phyloP scores from a whole-genome alignment of 108 stramenopile species.

The Nannochloropsis gaditana region DNA sequence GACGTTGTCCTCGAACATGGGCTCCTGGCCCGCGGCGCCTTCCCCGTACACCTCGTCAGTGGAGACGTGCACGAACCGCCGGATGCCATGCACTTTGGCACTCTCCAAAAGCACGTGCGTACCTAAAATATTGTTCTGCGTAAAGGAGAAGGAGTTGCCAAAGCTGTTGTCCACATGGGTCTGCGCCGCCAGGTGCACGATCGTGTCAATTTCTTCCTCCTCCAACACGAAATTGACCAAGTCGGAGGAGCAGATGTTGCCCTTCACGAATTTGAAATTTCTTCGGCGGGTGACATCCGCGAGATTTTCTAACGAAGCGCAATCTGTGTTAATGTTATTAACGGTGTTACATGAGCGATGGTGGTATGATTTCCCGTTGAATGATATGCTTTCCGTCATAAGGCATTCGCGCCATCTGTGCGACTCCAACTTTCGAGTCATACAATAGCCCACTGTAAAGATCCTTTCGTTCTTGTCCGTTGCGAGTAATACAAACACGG shows the following conservation, averaged over 20 bases:
- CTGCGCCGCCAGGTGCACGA: conserved; percentile 98
- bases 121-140: conserved; percentile 93
- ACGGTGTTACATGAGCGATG: too few species aligned
- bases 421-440: too few species aligned
- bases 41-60: conserved; percentile 99
- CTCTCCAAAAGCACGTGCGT: conserved; percentile 96
- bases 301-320: conserved; percentile 89
- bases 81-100: conserved; percentile 74
- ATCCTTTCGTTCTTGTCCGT: too few species aligned
- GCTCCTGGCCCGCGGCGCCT: conserved; percentile 67
- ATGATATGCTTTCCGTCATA: too few species aligned
- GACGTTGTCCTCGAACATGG: conserved; percentile 93
- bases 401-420: too few species aligned
- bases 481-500: too few species aligned
- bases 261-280: conserved; percentile 96
- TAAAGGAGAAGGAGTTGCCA: conserved; percentile 97
- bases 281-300: conserved; percentile 60
- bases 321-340: conserved; percentile 51
- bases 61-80: conserved; percentile 88
- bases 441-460: too few species aligned
- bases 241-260: conserved; percentile 88
- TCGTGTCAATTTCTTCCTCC: conserved; percentile 89
- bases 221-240: conserved; percentile 83
- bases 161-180: conserved; percentile 96
- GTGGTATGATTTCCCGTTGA: too few species aligned